Percentiles rank a stretch among this genome's conserved stretches.
These are phyloP conservation scores for Metschnikowia picachoensis DNA, from an alignment of 805 yeast genomes.

Conservation along the genomic window DNA sequence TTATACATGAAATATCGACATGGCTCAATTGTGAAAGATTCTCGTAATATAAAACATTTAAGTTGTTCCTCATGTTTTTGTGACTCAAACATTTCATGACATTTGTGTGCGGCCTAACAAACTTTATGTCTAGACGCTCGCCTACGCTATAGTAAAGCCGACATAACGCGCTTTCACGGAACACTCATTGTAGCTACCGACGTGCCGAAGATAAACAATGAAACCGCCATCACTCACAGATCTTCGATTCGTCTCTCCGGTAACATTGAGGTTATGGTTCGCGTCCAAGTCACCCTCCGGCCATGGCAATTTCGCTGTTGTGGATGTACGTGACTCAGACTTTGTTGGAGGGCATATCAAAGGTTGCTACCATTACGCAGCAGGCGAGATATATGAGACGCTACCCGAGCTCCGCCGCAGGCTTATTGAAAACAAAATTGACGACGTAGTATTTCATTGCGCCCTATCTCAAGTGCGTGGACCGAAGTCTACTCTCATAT, in stretches of 20 bases:
- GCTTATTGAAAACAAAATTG: conserved; percentile 28
- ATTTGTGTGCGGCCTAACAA: no score
- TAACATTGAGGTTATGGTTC: conserved; percentile 46
- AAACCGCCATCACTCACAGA: conserved; percentile 27
- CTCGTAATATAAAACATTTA: no score
- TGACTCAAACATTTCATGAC: no score
- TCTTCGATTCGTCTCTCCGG: conserved; percentile 45
- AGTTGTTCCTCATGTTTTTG: no score
- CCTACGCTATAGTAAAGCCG: no score
- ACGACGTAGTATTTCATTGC: conserved; percentile 81
- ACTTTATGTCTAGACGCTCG: no score
- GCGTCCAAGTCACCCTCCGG: conserved; percentile 34
- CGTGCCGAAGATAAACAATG: conserved; percentile 4
- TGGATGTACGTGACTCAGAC: conserved; percentile 87
- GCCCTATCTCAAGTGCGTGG: conserved; percentile 90
- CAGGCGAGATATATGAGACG: conserved; percentile 39
- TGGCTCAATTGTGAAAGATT: no score
- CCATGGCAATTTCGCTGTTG: conserved; percentile 45
- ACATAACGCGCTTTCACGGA: no score
- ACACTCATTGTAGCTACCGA: no score
- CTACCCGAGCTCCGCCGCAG: conserved; percentile 36
- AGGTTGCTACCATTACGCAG: conserved; percentile 54
- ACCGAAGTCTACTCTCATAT: conserved; percentile 73
- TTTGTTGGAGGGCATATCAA: conserved; percentile 72
- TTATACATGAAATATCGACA: no score